phyloP scores from a whole-genome alignment of 805 yeast genomes.

The Cyberlindnera nakhonratchasimensis region DNA sequence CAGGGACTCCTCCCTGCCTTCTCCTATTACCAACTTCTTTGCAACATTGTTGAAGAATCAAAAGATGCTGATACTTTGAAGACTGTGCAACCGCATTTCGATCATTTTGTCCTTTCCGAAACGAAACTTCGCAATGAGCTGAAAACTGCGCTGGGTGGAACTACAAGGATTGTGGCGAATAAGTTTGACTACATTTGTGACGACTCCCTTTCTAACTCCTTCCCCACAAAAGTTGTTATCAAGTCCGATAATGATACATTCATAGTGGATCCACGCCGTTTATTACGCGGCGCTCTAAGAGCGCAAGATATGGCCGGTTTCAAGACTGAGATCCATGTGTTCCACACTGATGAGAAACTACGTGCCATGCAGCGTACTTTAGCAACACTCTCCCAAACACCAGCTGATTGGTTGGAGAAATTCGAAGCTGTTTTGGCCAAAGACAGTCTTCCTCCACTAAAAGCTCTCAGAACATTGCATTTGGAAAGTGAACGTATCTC shows the following conservation, averaged over 20 bases:
- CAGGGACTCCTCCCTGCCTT: constrained; percentile 51
- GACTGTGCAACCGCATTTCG: constrained; percentile 34
- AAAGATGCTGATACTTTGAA: constrained; percentile 38
- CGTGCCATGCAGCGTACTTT: constrained; percentile 35
- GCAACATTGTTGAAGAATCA: constrained; percentile 41
- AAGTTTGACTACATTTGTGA: constrained; percentile 49
- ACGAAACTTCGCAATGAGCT: constrained; percentile 38
- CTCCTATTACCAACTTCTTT: constrained; percentile 45
- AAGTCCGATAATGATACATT: constrained; percentile 31
- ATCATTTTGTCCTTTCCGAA: constrained; percentile 39
- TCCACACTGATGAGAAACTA: constrained; percentile 52
- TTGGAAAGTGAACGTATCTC: constrained; percentile 53
- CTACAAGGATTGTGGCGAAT: constrained; percentile 32
- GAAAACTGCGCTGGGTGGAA: constrained; percentile 29
- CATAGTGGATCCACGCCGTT: constrained; percentile 33
- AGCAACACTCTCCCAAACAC: constrained; percentile 41
- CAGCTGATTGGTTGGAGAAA: constrained; percentile 48
- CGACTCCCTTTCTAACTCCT: constrained; percentile 45
- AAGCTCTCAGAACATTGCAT: constrained; percentile 40
- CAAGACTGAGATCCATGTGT: constrained; percentile 43
- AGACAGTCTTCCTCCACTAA: constrained; percentile 45
- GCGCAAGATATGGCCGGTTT: constrained; percentile 11
- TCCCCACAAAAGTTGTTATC: constrained; percentile 52
- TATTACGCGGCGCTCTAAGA: constrained; percentile 18
- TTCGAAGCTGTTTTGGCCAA: constrained; percentile 39